phyloP scores from a whole-genome alignment of 768 basidiomycete genomes.

The Punctularia strigosozonata region DNA sequence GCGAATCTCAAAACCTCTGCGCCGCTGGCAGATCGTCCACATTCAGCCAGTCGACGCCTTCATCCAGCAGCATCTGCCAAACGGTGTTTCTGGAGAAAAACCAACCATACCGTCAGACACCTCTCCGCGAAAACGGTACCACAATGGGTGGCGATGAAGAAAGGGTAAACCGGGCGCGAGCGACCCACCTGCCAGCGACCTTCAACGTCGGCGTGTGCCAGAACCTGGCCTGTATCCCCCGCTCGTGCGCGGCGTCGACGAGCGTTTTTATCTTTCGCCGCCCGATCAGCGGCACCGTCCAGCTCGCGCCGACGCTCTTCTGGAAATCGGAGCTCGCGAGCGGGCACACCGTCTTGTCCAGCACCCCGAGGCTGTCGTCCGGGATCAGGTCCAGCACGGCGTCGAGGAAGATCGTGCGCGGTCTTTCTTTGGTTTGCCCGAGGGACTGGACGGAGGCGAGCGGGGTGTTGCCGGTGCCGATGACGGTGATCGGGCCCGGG shows the following conservation, averaged over 20 bases:
- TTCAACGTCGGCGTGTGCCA: slow-evolving; percentile 12
- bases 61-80: slow-evolving; percentile 13
- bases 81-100: slow-evolving; percentile 7
- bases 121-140: too few species aligned
- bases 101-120: too few species aligned
- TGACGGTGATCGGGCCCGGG: slow-evolving; percentile 11
- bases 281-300: slow-evolving; percentile 4
- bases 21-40: slow-evolving; percentile 12
- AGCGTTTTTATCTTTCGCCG: slow-evolving; percentile 9
- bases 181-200: neutral
- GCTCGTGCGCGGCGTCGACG: slow-evolving; percentile 13
- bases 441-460: slow-evolving; percentile 12
- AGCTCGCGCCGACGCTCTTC: slow-evolving; percentile 9
- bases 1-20: neutral
- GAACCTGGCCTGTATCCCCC: slow-evolving; percentile 13
- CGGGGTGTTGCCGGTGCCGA: slow-evolving; percentile 17
- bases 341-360: slow-evolving; percentile 12
- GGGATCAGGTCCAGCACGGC: slow-evolving; percentile 11
- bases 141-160: too few species aligned
- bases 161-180: too few species aligned
- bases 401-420: slow-evolving; percentile 17
- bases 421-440: neutral
- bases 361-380: slow-evolving; percentile 5
- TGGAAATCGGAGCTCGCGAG: slow-evolving; percentile 14
- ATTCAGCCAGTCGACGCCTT: slow-evolving; percentile 17